Base-by-base conservation (phyloP, 352 stramenopile species). In the Detonula confervacea region DNA sequence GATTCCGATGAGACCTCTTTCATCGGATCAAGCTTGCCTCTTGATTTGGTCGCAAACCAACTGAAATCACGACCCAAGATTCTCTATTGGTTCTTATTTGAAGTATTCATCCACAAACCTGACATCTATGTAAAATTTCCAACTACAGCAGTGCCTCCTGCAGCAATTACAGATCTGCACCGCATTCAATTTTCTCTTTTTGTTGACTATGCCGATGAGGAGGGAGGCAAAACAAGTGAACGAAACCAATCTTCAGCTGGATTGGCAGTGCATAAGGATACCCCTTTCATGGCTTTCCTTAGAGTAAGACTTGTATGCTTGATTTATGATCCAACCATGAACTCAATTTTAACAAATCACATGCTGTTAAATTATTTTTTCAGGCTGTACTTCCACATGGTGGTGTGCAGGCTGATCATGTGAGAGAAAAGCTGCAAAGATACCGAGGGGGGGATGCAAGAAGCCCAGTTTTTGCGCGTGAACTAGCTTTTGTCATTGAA, bases 51-150 rank as follows among this genome's bases (percentile, higher is more conserved):
- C 20, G 77, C 84, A 3, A 39, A 77, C 14, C 82, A 91, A 60
- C 64, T 93, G n/a, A 60, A 87, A 60, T 65, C 61, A 20, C 74
- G 62, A 22, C 88, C 86, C 0, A 76, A 86, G 35, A 61, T 93
- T 39, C 62, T 92, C 11, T 81, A 91, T 84, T 93, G 88, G 88
- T 93, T 91, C 51, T 64, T 93, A 22, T 73, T 90, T 75, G 55
- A 84, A 29, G 49, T 93, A 9, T 88, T 92, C 51, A 79, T 74
- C 18, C 49, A 77, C 33, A 89, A 81, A 63, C 80, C 86, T 16
- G 88, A 93, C 42, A 64, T 93, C 0, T 92, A 92, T 67, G 80
- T 93, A 24, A 88, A 87, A 18, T 93, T 93, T 69, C 79, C 88
- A 18, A 91, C 74, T n/a, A 93, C 82, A 42, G 57, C 80, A 27